Evolutionary conservation across 768 basidiomycete species (phyloP), one percentile per base, ranked within the genome.

Genomic region (Naganishia vaughanmartiniae): DNA sequence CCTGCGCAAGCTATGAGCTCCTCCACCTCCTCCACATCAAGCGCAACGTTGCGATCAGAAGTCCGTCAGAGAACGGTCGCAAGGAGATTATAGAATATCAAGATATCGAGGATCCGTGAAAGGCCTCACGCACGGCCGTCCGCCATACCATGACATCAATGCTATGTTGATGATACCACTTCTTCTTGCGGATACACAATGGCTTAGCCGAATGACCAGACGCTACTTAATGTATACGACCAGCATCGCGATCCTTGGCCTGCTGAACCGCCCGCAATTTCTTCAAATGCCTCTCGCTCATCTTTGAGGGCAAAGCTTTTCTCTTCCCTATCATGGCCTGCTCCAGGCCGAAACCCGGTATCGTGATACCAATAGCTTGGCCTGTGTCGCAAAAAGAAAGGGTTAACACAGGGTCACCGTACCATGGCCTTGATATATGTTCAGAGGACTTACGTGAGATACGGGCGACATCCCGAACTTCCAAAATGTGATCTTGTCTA

Each of bases 291-390:
- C 60, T 39, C 24, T 63, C 60, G 26, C 26, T 30, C 17, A 63
- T 63, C 60, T 42, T 63, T 26, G 60, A 26, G 10, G 60, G 60
- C 28, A 63, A 30, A 26, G 60, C 60, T 45, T 63, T 63, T 45
- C 60, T 6, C 60, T 63, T 63, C n/a, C 60, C 60, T 17, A 63
- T 63, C 60, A 26, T 42, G 4, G 60, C 36, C 42, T 63, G 60
- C 60, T 63, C 60, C 9, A 63, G 60, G 11, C 60, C 60, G 39
- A 45, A 63, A 26, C 60, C 60, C 6, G 60, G 60, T 28, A 63
- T 63, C 14, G 60, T 63, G 39, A 63, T 36, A 24, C 60, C 60
- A 14, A 63, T 63, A 14, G 60, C 39, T 45, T 63, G 60, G 19
- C 60, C 60, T 63, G 36, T 12, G 46, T 46, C 46, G 21, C 17